These are phyloP conservation scores for Termitomyces sp. DNA, from an alignment of 768 basidiomycete genomes.

Conservation along the genomic window DNA sequence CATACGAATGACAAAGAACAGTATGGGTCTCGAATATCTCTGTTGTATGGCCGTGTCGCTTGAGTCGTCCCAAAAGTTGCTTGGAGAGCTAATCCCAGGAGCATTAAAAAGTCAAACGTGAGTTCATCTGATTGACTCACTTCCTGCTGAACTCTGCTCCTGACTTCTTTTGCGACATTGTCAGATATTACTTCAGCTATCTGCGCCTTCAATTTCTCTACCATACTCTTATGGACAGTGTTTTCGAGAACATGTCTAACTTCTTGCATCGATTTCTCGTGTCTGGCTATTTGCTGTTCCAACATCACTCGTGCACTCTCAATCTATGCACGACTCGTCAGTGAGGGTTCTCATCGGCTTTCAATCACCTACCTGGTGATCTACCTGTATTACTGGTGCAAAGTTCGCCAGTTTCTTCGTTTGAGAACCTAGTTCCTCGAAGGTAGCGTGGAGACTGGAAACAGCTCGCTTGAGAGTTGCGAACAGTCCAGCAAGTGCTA, in stretches of 20 bases:
- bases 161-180: conserved; percentile 29
- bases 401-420: conserved; percentile 37
- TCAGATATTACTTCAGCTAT: conserved; percentile 29
- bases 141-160: conserved; percentile 36
- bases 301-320: conserved; percentile 31
- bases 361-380: conserved; percentile 34
- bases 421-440: conserved; percentile 42
- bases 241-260: conserved; percentile 28
- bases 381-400: conserved; percentile 37
- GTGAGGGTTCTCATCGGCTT: conserved; percentile 3
- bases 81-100: conserved; percentile 27
- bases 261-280: conserved; percentile 32
- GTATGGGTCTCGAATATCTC: conserved; percentile 39
- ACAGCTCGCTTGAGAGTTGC: conserved; percentile 40
- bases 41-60: conserved; percentile 32
- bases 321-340: conserved; percentile 26
- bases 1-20: conserved; percentile 43
- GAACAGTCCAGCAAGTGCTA: conserved; percentile 40
- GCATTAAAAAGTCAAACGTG: not conserved
- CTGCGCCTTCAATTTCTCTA: conserved; percentile 32
- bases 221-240: conserved; percentile 35
- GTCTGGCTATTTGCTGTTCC: conserved; percentile 30
- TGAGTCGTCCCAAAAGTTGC: conserved; percentile 39
- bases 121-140: conserved; percentile 21
- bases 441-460: conserved; percentile 31